These are phyloP conservation scores for Podospora tetraspora DNA, from an alignment of 495 filamentous ascomycete genomes.

Conservation along the genomic window DNA sequence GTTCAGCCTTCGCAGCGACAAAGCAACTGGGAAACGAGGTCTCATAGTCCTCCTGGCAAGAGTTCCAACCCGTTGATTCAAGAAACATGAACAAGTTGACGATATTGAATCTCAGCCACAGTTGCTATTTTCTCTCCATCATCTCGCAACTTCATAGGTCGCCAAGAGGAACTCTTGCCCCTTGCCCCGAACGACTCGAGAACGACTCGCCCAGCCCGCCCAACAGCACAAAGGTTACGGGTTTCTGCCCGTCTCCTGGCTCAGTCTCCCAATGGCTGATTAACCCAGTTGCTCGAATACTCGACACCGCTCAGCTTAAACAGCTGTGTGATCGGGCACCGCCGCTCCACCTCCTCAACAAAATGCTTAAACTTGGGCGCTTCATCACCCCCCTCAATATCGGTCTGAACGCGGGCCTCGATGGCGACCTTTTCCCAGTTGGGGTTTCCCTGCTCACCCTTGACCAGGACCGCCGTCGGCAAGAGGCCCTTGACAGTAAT, in stretches of 20 bases:
- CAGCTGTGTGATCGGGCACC: slow-evolving; percentile 27
- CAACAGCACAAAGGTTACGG: no score
- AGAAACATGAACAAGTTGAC: no score
- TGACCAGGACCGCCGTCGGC: slow-evolving; percentile 20
- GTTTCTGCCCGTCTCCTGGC: no score
- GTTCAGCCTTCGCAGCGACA: background rate
- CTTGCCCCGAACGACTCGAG: no score
- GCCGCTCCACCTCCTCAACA: slow-evolving; percentile 21
- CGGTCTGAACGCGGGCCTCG: slow-evolving; percentile 22
- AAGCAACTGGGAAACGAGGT: background rate
- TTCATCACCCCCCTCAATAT: slow-evolving; percentile 9
- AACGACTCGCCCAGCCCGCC: no score
- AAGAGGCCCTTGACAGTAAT: slow-evolving; percentile 20
- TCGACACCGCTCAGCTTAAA: slow-evolving; percentile 24
- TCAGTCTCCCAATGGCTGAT: slow-evolving; percentile 10
- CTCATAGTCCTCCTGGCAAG: no score
- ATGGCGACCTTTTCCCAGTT: slow-evolving; percentile 24
- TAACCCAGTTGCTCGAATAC: slow-evolving; percentile 24
- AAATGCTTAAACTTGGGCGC: slow-evolving; percentile 15
- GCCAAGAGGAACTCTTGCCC: no score
- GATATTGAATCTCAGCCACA: no score
- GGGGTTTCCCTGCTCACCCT: slow-evolving; percentile 22
- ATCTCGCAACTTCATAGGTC: no score
- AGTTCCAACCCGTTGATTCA: no score
- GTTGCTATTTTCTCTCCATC: no score